phyloP scores from a whole-genome alignment of 2,329 filamentous ascomycete genomes.

The Paramyrothecium roridum region DNA sequence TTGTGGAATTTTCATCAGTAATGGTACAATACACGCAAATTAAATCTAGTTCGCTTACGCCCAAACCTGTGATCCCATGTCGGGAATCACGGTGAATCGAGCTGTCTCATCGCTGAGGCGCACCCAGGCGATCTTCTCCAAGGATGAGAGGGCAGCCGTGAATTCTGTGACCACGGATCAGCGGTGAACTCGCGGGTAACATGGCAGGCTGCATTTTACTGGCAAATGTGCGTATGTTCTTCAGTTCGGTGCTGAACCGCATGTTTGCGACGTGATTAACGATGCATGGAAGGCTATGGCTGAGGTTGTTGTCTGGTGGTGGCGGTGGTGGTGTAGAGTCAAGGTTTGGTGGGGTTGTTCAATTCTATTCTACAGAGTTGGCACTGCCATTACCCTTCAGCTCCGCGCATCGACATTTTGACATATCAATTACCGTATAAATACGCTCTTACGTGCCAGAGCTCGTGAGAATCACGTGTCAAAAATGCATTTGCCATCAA shows the following conservation, averaged over 20 bases:
- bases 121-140: constrained; percentile 86
- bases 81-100: constrained; percentile 93
- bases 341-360: constrained; percentile 2
- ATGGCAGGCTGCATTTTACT: constrained; percentile 40
- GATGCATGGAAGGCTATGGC: constrained; percentile 2
- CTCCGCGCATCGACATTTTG: too few relatives aligned
- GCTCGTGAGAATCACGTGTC: too few relatives aligned
- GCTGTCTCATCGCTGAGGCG: constrained; percentile 83
- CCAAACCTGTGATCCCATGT: constrained; percentile 95
- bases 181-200: not conserved
- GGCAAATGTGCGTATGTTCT: constrained; percentile 64
- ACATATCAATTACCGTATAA: too few relatives aligned
- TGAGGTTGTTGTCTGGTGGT: constrained; percentile 2
- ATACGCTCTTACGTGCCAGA: too few relatives aligned
- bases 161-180: constrained; percentile 43
- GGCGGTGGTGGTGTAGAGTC: constrained; percentile 8
- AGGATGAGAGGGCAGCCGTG: constrained; percentile 58
- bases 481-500: too few relatives aligned
- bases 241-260: constrained; percentile 65
- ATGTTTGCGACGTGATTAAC: constrained; percentile 35
- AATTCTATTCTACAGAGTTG: too few relatives aligned
- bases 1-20: constrained; percentile 19
- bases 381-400: too few relatives aligned
- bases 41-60: constrained; percentile 55
- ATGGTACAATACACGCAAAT: not conserved